Evolutionary conservation across 768 basidiomycete species (phyloP), one percentile per base, ranked within the genome.

Genomic region (Pulveroboletus sp.): DNA sequence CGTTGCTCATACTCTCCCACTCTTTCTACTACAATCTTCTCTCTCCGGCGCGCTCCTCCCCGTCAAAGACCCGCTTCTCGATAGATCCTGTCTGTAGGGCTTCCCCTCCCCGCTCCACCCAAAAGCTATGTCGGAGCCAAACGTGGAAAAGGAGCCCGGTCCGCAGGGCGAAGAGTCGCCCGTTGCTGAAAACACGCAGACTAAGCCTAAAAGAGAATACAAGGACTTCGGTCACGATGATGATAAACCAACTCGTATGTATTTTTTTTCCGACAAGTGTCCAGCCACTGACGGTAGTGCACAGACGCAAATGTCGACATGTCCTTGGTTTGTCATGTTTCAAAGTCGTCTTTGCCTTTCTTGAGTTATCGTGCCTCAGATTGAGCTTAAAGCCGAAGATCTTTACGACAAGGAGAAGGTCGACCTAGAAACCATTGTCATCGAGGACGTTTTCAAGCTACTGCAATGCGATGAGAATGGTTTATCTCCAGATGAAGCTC

Each of bases 401-500:
- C 73, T 93, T 43, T 97, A 96, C 69, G 93, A 96, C 72, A 95
- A 95, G 76, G 95, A 98, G 73, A 98, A 98, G 76, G 95, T 98
- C 72, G 95, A 98, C 72, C 78, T 98, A 51, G 95, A 97, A 77
- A 94, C 93, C 19, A 86, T 98, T 60, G 86, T 91, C 56, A 88
- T 98, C 68, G 92, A 93, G 59, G 95, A 97, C 63, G 94, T 97
- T 68, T 93, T 96, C 79, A 90, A 86, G 53, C 86, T 98, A 43
- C 85, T 98, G 43, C 93, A 97, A 69, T 94, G 91, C 68, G 78
- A 80, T 58, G 86, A 92, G 50, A 76, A 76, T 24, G 95, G 95
- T 79, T 80, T 98, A 24, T 68, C 72, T 14, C 49, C 68, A 10
- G 85, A 83, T 27, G 94, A 98, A 71, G 89, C 90, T 17, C 56